Conservation (phyloP, 306 rosid species). For the Casuarina glauca region DNA sequence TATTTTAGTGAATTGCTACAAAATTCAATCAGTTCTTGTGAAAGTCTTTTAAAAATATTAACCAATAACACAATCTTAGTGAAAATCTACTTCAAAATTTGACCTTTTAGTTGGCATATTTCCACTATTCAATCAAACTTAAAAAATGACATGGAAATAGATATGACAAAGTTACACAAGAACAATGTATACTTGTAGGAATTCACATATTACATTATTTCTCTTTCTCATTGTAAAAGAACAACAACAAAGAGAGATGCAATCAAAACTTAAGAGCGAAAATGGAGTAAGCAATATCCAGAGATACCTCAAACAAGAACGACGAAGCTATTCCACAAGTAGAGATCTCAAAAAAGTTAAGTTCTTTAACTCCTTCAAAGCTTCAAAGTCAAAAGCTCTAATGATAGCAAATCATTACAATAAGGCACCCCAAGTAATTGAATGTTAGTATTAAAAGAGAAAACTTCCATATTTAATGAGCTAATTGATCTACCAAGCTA, state of each 20-base stretch:
- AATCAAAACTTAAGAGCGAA: too few species aligned
- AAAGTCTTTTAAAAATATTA: conserved; percentile 2
- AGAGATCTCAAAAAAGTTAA: background rate
- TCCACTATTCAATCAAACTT: too few species aligned
- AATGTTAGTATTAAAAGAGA: background rate
- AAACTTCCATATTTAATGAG: conserved; percentile 43
- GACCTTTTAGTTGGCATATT: too few species aligned
- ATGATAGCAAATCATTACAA: too few species aligned
- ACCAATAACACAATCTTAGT: background rate
- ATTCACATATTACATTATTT: too few species aligned
- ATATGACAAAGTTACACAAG: too few species aligned
- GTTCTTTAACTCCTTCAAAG: background rate
- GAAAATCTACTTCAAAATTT: background rate
- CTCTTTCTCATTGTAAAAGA: too few species aligned
- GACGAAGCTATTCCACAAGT: conserved; percentile 11
- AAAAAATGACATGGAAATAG: too few species aligned
- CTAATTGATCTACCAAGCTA: conserved; percentile 17
- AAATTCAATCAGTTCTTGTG: background rate
- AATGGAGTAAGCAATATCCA: too few species aligned
- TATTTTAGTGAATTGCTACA: conserved; percentile 42
- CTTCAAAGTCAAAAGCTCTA: background rate
- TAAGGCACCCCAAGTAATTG: too few species aligned
- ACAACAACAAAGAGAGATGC: too few species aligned
- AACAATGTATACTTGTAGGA: too few species aligned
- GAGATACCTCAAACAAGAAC: background rate